phyloP scores from a whole-genome alignment of 306 rosid genomes.

The Citrullus amarus region DNA sequence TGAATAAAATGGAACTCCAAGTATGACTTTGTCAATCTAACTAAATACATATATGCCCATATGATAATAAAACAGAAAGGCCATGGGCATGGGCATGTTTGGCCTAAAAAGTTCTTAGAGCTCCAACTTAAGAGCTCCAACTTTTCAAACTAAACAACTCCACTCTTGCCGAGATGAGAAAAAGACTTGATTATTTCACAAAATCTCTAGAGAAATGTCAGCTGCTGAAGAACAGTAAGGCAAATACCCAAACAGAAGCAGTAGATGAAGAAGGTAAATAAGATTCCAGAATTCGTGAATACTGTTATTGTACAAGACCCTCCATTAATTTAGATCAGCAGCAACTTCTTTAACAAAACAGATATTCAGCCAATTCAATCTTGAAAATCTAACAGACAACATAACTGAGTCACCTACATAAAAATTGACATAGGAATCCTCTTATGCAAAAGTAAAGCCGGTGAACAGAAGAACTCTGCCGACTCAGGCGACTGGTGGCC shows the following conservation, averaged over 20 bases:
- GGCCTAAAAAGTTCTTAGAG: too few species aligned
- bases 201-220: not conserved
- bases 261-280: not conserved
- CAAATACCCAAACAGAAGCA: not conserved
- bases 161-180: too few species aligned
- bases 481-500: slow-evolving; percentile 82
- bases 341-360: not conserved
- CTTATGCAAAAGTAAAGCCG: not conserved
- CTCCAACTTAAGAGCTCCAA: too few species aligned
- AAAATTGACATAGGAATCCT: not conserved
- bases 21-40: too few species aligned
- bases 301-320: not conserved
- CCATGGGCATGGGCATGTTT: too few species aligned
- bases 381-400: not conserved
- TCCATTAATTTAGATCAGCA: not conserved
- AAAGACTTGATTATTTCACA: not conserved
- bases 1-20: too few species aligned
- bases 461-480: not conserved
- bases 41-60: too few species aligned
- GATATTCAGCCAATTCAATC: not conserved
- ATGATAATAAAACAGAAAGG: too few species aligned
- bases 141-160: too few species aligned
- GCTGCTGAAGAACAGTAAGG: not conserved
- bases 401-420: not conserved
- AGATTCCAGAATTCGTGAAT: not conserved